These are phyloP conservation scores for Oldenlandia corymbosa DNA, from an alignment of 257 asterid species.

Conservation along the genomic window DNA sequence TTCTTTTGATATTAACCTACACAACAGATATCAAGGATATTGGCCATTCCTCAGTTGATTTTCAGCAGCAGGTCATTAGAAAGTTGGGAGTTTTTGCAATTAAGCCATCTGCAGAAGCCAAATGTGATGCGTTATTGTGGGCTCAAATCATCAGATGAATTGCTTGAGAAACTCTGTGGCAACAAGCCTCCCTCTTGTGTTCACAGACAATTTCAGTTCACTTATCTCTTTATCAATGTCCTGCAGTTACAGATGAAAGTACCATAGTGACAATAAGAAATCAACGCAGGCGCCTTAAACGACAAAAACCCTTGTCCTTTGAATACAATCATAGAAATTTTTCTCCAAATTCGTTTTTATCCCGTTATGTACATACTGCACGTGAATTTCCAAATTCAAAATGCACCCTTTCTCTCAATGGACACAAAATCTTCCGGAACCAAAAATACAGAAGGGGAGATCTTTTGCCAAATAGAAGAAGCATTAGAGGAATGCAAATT, in stretches of 20 bases:
- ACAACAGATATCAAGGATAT: no score
- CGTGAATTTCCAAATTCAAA: not conserved
- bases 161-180: slow-evolving; percentile 98
- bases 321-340: no score
- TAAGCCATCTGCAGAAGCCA: not conserved
- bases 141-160: slow-evolving; percentile 44
- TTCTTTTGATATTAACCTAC: no score
- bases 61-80: no score
- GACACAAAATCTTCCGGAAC: not conserved
- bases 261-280: not conserved
- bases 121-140: not conserved
- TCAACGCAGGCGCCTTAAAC: not conserved
- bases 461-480: not conserved
- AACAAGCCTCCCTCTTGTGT: slow-evolving; percentile 95
- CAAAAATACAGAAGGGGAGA: not conserved
- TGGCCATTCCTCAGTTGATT: no score
- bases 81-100: no score
- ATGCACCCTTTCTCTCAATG: no score
- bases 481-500: no score
- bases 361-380: no score
- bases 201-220: slow-evolving; percentile 80
- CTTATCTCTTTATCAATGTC: slow-evolving; percentile 95
- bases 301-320: no score
- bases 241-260: slow-evolving; percentile 37
- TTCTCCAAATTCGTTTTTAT: not conserved